Evolutionary conservation across 768 basidiomycete genomes (phyloP).

Genomic region (Tephrocybe sp.): DNA sequence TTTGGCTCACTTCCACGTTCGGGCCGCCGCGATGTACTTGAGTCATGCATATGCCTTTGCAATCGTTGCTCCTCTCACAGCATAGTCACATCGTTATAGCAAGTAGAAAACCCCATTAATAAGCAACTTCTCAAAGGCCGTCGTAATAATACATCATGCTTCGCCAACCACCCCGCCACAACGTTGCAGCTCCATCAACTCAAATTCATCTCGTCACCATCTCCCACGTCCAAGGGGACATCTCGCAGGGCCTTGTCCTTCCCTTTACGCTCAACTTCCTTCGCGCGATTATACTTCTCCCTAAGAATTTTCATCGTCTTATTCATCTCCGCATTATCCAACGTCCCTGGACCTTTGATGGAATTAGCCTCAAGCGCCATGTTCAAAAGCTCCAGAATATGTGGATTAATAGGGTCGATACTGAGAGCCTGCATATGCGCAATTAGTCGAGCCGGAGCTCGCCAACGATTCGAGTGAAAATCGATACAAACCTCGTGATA

Average conservation of each 20-base stretch:
- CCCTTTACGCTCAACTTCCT: slow-evolving; percentile 24
- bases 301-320: slow-evolving; percentile 26
- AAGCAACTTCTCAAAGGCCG: neutral
- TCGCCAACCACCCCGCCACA: no score
- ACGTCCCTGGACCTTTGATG: slow-evolving; percentile 15
- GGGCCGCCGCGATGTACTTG: no score
- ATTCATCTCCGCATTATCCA: slow-evolving; percentile 25
- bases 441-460: neutral
- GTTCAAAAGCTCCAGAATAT: slow-evolving; percentile 78
- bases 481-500: slow-evolving; percentile 79
- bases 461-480: neutral
- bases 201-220: slow-evolving; percentile 27
- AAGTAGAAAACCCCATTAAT: no score
- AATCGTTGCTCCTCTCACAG: no score
- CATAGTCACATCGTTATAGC: no score
- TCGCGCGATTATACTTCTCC: slow-evolving; percentile 28
- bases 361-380: slow-evolving; percentile 64
- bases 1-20: no score
- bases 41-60: no score
- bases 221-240: slow-evolving; percentile 14
- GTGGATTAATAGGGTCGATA: slow-evolving; percentile 79
- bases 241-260: slow-evolving; percentile 22
- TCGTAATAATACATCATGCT: no score
- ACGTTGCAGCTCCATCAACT: slow-evolving; percentile 15
- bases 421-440: slow-evolving; percentile 56